phyloP scores from a whole-genome alignment of 768 basidiomycete genomes.

The Pisolithus albus region DNA sequence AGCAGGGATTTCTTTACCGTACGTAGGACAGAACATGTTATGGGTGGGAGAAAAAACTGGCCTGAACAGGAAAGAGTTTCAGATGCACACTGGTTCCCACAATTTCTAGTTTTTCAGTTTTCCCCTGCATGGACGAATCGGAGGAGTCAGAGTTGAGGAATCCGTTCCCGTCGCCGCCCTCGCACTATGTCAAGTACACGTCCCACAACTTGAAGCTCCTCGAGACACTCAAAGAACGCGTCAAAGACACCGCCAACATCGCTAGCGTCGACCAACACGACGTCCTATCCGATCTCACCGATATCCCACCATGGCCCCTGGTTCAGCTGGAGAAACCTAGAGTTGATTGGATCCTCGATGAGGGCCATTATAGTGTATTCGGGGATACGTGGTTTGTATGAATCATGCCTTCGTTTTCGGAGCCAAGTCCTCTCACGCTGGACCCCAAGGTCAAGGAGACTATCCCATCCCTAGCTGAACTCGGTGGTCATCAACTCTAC shows the following conservation, averaged over 20 bases:
- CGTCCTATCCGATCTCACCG: conserved; percentile 59
- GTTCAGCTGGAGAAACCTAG: conserved; percentile 76
- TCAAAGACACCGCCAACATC: conserved; percentile 32
- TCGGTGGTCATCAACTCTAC: conserved; percentile 77
- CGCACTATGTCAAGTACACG: conserved; percentile 75
- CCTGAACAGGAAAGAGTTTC: too few species aligned
- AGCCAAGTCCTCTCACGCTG: conserved; percentile 11
- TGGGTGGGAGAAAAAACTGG: too few species aligned
- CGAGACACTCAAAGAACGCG: conserved; percentile 50
- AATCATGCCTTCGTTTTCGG: conserved; percentile 9
- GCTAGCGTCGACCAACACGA: conserved; percentile 49
- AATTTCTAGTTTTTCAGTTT: neutral
- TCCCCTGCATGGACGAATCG: conserved; percentile 38
- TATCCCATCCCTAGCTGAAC: conserved; percentile 74
- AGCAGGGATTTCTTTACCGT: too few species aligned
- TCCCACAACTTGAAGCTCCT: conserved; percentile 67
- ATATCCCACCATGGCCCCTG: conserved; percentile 75
- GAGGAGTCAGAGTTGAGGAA: conserved; percentile 74
- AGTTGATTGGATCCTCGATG: conserved; percentile 86
- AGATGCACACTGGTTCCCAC: too few species aligned
- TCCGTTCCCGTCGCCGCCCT: conserved; percentile 86
- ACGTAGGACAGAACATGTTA: too few species aligned
- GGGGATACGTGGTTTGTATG: conserved; percentile 90
- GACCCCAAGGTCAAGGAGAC: conserved; percentile 65
- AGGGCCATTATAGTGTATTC: conserved; percentile 74